A percentile compares a stretch with the other conserved stretches of the same genome.
These are phyloP conservation scores for Beta corolliflora DNA, from an alignment of 179 eudicot species.

Conservation along the genomic window DNA sequence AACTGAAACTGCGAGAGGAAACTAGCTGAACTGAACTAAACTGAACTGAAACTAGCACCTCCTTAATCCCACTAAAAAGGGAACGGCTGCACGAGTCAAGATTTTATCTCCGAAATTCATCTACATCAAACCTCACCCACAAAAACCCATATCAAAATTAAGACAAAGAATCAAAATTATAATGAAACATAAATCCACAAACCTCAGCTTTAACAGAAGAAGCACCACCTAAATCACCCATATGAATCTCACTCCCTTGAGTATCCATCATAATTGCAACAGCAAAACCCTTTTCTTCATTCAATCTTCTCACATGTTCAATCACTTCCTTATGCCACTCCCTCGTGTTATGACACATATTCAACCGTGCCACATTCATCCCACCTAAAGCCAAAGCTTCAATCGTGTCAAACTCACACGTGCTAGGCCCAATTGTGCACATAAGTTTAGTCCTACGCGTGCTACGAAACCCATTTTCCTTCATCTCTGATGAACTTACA, in stretches of 20 bases:
- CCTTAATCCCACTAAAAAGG: too few species aligned
- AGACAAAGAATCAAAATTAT: neutral
- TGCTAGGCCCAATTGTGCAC: conserved; percentile 77
- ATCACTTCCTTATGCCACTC: conserved; percentile 84
- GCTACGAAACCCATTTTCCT: conserved; percentile 72
- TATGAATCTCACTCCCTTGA: conserved; percentile 95
- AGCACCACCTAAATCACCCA: conserved; percentile 80
- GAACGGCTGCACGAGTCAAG: too few species aligned
- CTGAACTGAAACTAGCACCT: too few species aligned
- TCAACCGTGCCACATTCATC: conserved; percentile 88
- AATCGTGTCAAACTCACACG: conserved; percentile 64
- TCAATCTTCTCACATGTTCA: conserved; percentile 69
- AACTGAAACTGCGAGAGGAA: too few species aligned
- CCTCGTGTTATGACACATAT: conserved; percentile 80
- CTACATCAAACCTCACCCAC: too few species aligned
- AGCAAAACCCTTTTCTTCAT: conserved; percentile 81
- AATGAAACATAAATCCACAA: neutral
- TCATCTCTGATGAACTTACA: conserved; percentile 65
- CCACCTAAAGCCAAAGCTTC: conserved; percentile 86
- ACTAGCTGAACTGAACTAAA: too few species aligned
- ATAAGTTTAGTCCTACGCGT: conserved; percentile 77
- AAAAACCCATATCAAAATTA: neutral
- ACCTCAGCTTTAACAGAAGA: conserved; percentile 51
- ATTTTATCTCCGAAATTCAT: too few species aligned
- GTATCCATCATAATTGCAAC: conserved; percentile 92